phyloP scores from a whole-genome alignment of 257 asterid genomes.

The Nicotiana benthamiana region DNA sequence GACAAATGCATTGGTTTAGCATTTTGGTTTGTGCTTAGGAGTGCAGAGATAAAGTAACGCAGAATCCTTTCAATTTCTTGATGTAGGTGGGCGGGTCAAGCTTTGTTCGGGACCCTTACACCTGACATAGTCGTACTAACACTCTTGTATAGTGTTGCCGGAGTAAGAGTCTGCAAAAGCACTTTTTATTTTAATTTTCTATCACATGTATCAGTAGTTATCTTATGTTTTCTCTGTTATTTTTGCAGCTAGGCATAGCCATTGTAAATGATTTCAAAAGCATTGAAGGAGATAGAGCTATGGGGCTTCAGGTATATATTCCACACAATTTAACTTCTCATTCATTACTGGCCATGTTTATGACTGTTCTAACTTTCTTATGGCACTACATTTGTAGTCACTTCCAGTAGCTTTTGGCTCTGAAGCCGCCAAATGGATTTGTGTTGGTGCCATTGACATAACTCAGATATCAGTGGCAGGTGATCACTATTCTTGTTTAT shows the following conservation, averaged over 20 bases:
- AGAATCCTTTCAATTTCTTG: conserved; percentile 12
- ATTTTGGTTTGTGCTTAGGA: not conserved
- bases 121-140: conserved; percentile 82
- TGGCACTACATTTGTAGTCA: conserved; percentile 42
- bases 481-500: conserved; percentile 11
- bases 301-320: conserved; percentile 82
- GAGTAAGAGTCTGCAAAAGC: conserved; percentile 41
- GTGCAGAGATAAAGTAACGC: not conserved
- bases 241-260: conserved; percentile 79
- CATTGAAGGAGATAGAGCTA: conserved; percentile 81
- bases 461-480: conserved; percentile 97
- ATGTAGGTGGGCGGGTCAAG: conserved; percentile 99
- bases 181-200: not conserved
- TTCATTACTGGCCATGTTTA: not conserved
- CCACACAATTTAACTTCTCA: not conserved
- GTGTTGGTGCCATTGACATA: conserved; percentile 93
- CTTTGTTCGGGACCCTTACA: conserved; percentile 87
- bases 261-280: conserved; percentile 97
- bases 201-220: not conserved
- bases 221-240: not conserved
- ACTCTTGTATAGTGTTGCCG: conserved; percentile 82
- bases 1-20: not conserved
- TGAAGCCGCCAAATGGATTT: conserved; percentile 98
- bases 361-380: conserved; percentile 1
- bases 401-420: conserved; percentile 94